phyloP scores from a whole-genome alignment of 2,329 filamentous ascomycete genomes.

The Pseudofabraea citricarpa region DNA sequence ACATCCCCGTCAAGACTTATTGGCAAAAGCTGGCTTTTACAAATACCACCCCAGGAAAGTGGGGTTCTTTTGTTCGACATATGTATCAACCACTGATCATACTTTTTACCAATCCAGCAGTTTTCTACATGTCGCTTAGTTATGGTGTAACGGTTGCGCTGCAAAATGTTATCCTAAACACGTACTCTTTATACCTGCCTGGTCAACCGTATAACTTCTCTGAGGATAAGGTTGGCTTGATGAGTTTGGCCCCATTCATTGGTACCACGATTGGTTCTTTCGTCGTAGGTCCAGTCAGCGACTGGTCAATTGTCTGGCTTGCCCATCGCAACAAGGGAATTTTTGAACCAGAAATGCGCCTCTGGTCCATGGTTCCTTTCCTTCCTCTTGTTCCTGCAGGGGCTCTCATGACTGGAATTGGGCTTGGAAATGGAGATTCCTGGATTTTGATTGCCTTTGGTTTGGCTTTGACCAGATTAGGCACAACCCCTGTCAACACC shows the following conservation, averaged over 20 bases:
- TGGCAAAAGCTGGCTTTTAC: constrained; percentile 34
- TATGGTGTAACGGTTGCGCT: constrained; percentile 34
- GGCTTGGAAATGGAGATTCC: constrained; percentile 21
- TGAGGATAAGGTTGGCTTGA: constrained; percentile 31
- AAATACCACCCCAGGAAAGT: constrained; percentile 14
- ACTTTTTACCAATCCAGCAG: constrained; percentile 33
- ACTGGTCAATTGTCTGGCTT: constrained; percentile 30
- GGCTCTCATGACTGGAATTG: constrained; percentile 35
- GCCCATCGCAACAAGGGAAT: constrained; percentile 31
- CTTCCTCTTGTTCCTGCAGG: constrained; percentile 27
- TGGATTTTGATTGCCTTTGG: constrained; percentile 31
- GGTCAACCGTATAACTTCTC: constrained; percentile 34
- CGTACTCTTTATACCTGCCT: constrained; percentile 31
- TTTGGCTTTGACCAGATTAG: constrained; percentile 32
- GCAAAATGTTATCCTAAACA: constrained; percentile 32
- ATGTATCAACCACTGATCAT: constrained; percentile 32
- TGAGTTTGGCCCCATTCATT: constrained; percentile 35
- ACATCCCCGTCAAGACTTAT: constrained; percentile 37
- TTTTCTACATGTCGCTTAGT: constrained; percentile 30
- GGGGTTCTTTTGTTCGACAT: constrained; percentile 29
- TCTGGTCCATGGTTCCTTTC: constrained; percentile 29
- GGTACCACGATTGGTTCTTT: constrained; percentile 30
- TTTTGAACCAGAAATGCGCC: constrained; percentile 38
- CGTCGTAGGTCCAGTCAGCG: constrained; percentile 30
- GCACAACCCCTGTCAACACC: constrained; percentile 26